Evolutionary conservation across 148 eudicot genomes (phyloP).

Genomic region (Persicaria tinctoria): DNA sequence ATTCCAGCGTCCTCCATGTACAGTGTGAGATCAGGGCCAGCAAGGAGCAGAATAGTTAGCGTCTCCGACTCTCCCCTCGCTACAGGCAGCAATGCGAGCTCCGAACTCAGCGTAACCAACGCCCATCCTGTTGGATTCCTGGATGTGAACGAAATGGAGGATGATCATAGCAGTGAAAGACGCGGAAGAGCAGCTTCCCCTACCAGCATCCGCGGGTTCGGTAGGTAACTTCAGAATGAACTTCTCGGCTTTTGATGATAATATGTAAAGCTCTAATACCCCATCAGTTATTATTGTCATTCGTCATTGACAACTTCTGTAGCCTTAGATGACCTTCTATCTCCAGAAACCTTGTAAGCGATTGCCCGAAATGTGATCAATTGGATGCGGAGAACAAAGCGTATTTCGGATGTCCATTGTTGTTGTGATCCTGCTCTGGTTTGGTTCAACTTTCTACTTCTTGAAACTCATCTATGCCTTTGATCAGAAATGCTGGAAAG

Average conservation of each 20-base stretch:
- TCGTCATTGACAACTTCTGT: conserved; percentile 7
- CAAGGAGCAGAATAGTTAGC: conserved; percentile 57
- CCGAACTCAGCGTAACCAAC: conserved; percentile 74
- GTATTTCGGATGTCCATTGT: not conserved
- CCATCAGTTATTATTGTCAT: conserved; percentile 8
- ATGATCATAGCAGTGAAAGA: conserved; percentile 51
- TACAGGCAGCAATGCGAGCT: conserved; percentile 93
- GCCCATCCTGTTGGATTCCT: conserved; percentile 32
- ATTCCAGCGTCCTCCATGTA: conserved; percentile 99
- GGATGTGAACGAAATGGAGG: conserved; percentile 58
- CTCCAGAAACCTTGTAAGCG: conserved; percentile 2
- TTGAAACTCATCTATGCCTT: not conserved
- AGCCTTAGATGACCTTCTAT: conserved; percentile 7
- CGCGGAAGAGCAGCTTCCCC: conserved; percentile 16
- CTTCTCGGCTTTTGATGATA: not conserved
- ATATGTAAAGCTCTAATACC: conserved; percentile 7
- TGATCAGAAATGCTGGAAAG: no score
- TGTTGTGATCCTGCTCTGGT: conserved; percentile 3
- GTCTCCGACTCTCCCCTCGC: conserved; percentile 96
- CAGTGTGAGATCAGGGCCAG: conserved; percentile 84
- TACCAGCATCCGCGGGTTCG: not conserved
- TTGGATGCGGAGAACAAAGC: conserved; percentile 1
- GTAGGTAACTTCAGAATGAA: not conserved
- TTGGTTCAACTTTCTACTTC: not conserved
- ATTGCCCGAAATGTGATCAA: conserved; percentile 3